Conservation (phyloP, 2,329 filamentous ascomycete species). For the Pseudogymnoascus sp. region DNA sequence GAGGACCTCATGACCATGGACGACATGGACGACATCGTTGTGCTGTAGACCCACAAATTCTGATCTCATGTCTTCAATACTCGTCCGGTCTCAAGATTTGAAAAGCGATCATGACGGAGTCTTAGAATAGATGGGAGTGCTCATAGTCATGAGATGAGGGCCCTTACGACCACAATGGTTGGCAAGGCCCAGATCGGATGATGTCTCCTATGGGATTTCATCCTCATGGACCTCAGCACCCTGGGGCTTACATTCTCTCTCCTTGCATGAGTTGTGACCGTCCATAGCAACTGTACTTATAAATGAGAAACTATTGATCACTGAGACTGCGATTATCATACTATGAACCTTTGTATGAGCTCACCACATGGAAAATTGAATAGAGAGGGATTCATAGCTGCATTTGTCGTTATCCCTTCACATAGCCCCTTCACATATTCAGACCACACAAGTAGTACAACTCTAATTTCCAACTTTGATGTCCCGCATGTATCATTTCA, state of each 20-base stretch:
- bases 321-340: not conserved
- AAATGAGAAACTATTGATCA: not conserved
- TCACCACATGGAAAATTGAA: not conserved
- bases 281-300: not conserved
- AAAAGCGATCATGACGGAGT: not conserved
- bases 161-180: too few relatives aligned
- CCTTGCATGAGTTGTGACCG: not conserved
- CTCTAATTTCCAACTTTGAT: not conserved
- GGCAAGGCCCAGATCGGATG: too few relatives aligned
- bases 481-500: not conserved
- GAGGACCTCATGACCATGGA: not conserved
- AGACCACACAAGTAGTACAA: not conserved
- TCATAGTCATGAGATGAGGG: not conserved
- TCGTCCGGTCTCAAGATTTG: not conserved
- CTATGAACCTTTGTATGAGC: not conserved
- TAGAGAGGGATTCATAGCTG: not conserved
- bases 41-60: not conserved
- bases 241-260: too few relatives aligned
- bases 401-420: not conserved
- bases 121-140: not conserved
- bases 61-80: not conserved
- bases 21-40: not conserved
- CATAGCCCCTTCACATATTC: not conserved
- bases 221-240: too few relatives aligned
- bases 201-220: too few relatives aligned